These are phyloP conservation scores for Oenanthe sinensis DNA, from an alignment of 129 eudicot species.

Conservation along the genomic window DNA sequence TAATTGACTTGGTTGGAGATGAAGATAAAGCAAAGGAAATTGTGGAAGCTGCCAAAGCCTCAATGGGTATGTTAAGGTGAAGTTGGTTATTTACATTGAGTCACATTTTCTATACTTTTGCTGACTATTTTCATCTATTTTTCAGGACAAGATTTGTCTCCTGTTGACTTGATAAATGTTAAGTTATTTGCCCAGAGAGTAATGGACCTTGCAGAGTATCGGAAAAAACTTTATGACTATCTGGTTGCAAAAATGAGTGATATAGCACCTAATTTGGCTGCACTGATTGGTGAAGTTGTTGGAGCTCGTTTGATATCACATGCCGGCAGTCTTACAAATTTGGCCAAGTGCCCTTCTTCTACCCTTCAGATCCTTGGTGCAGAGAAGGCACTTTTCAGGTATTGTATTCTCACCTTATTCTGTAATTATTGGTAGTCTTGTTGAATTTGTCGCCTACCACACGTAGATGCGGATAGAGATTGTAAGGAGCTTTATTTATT, in stretches of 20 bases:
- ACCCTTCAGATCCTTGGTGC: constrained; percentile 97
- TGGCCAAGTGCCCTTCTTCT: constrained; percentile 95
- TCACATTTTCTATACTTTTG: neutral
- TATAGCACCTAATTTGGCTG: constrained; percentile 95
- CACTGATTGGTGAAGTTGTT: constrained; percentile 88
- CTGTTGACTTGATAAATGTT: constrained; percentile 79
- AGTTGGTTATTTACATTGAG: neutral
- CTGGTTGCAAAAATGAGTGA: constrained; percentile 85
- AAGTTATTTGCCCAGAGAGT: constrained; percentile 84
- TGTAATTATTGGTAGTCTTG: neutral
- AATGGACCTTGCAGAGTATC: constrained; percentile 82
- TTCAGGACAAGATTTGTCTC: constrained; percentile 84
- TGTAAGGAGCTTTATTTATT: neutral
- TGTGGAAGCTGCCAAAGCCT: constrained; percentile 91
- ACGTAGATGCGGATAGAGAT: neutral
- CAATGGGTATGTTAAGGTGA: constrained; percentile 60
- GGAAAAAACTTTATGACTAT: constrained; percentile 85
- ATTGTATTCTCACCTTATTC: neutral
- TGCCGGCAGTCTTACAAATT: constrained; percentile 93
- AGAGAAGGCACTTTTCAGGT: constrained; percentile 52
- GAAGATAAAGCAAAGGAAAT: constrained; percentile 98
- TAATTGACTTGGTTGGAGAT: constrained; percentile 74
- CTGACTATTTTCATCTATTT: constrained; percentile 2
- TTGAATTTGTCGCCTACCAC: neutral
- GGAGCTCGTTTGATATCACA: constrained; percentile 94